Evolutionary conservation across 1,284 basidiomycete species (phyloP).

Genomic region (Mycosarcoma mackinlayi): DNA sequence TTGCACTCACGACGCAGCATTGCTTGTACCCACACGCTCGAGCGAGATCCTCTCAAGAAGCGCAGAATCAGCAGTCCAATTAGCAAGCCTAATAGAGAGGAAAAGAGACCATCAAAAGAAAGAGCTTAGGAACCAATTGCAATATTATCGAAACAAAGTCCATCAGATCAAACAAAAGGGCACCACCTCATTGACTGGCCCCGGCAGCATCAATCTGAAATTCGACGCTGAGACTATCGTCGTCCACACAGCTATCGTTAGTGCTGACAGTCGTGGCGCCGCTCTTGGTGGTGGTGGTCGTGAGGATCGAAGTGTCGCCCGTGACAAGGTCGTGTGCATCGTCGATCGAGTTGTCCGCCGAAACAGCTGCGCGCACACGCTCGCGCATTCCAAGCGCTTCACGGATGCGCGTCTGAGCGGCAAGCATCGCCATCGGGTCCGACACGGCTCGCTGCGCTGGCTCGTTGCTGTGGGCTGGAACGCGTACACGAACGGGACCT

Average conservation of each 20-base stretch:
- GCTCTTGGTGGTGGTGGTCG: neutral
- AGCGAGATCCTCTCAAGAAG: no score
- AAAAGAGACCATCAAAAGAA: no score
- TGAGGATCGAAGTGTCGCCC: neutral
- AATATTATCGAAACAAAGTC: no score
- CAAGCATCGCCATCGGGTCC: slow-evolving; percentile 26
- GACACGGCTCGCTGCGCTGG: slow-evolving; percentile 20
- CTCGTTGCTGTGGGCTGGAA: neutral
- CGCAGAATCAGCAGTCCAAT: no score
- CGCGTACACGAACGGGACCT: slow-evolving; percentile 9
- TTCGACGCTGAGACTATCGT: slow-evolving; percentile 35
- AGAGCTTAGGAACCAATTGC: no score
- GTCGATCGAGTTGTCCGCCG: slow-evolving; percentile 35
- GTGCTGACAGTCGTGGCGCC: neutral
- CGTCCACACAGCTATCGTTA: slow-evolving; percentile 12
- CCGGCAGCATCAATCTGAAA: slow-evolving; percentile 13
- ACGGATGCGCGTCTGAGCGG: slow-evolving; percentile 10
- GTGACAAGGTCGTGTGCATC: neutral
- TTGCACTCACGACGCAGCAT: no score
- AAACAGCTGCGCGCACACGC: slow-evolving; percentile 25
- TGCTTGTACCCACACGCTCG: no score
- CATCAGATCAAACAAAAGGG: no score
- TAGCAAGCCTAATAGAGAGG: no score
- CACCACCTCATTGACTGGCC: no score
- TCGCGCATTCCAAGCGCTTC: slow-evolving; percentile 10